phyloP scores from a whole-genome alignment of 2,329 filamentous ascomycete genomes.

The Trichophyton simii region DNA sequence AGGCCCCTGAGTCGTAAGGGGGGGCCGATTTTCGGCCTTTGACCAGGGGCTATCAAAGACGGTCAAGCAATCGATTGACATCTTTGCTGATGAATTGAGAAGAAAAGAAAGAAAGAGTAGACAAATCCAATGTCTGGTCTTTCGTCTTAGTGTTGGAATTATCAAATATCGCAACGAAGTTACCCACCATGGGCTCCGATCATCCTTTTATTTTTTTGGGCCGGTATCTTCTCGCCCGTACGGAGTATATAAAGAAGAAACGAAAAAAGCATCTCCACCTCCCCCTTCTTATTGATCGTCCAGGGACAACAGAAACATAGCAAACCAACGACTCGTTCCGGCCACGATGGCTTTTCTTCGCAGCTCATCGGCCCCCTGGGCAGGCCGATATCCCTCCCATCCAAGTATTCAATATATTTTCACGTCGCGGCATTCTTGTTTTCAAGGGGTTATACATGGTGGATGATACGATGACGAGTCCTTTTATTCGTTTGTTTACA shows the following conservation, averaged over 20 bases:
- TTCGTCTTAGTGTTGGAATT: background rate
- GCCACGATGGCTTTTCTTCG: constrained; percentile 1
- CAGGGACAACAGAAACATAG: background rate
- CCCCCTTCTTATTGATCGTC: background rate
- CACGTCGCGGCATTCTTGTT: background rate
- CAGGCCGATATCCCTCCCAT: background rate
- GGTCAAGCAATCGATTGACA: background rate
- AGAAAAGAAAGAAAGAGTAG: background rate
- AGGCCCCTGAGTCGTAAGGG: constrained; percentile 1
- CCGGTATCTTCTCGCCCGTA: background rate
- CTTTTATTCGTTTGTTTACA: background rate
- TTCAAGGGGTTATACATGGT: background rate
- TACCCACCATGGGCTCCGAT: background rate
- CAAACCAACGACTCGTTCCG: background rate
- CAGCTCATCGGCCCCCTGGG: background rate
- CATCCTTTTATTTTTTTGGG: background rate
- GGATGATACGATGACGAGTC: background rate
- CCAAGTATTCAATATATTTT: background rate
- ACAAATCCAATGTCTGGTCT: background rate
- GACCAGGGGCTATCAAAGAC: background rate
- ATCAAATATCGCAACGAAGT: background rate
- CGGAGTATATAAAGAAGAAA: background rate
- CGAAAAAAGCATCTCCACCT: background rate
- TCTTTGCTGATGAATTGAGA: background rate
- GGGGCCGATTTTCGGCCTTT: background rate